Base-by-base conservation (phyloP, 2,329 filamentous ascomycete genomes). In the Hypoxylon sp. region DNA sequence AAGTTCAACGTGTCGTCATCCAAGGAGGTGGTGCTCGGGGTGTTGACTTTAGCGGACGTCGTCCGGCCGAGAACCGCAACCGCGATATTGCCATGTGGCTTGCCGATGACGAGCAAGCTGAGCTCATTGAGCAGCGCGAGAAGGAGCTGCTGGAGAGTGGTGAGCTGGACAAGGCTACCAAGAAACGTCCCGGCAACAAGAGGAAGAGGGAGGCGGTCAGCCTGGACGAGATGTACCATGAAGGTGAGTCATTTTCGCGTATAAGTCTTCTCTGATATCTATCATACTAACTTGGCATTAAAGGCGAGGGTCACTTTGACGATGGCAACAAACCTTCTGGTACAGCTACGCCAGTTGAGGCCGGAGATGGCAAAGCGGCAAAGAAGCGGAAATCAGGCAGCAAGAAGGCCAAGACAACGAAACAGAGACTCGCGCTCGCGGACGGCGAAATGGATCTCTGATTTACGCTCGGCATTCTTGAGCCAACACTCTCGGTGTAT, bases 31-130 rank as follows among this genome's bases (percentile, higher is more conserved):
- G 92, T 50, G 84, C 87, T 64, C 89, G 90, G 53, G 90, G 90
- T 61, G 94, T 98, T 61, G 95, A 98, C 80, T 98, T 99, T 82
- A 98, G 96, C 74, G 95, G 94, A 48, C 88, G 95, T 49, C 86
- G 88, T 63, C 88, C 88, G 60, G 83, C 89, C 4, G 94, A 97
- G 79, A 97, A 96, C 77, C 87, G 93, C 62, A 97, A 96, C 73
- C 96, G 96, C 77, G 95, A 99, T 71, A 98, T 98, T 76, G 95
- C 95, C 41, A 90, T 98, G 89, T 98, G 95, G 95, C 87, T 99
- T 63, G 94, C 94, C 15, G 95, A 99, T 72, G 95, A 98, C 66
- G 94, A 98, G 55, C 92, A 98, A 73, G 95, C 92, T 1, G 94
- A 95, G 70, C 84, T 95, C 74, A 94, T 99, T 71, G 94, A 97